Conservation (phyloP, 495 filamentous ascomycete species). For the Aspergillus sparsus region DNA sequence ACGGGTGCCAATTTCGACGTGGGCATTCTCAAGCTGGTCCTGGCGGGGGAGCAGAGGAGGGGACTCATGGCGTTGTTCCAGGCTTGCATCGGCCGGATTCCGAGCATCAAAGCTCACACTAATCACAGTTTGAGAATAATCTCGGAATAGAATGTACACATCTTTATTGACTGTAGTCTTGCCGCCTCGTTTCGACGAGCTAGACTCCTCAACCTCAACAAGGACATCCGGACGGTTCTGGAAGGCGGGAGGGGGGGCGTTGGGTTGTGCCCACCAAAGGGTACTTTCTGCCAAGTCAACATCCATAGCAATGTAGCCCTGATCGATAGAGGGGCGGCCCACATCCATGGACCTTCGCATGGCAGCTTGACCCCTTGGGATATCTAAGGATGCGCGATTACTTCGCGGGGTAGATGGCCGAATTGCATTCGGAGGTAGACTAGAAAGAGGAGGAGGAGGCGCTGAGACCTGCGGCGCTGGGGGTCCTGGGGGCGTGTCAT, state of each 20-base stretch:
- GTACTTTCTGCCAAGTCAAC: conserved; percentile 72
- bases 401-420: conserved; percentile 46
- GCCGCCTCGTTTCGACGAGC: conserved; percentile 64
- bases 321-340: conserved; percentile 64
- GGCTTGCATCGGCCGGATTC: conserved; percentile 65
- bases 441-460: conserved; percentile 34
- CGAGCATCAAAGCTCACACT: conserved; percentile 76
- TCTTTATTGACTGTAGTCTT: conserved; percentile 72
- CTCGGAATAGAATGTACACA: conserved; percentile 83
- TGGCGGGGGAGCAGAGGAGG: conserved; percentile 85
- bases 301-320: conserved; percentile 81
- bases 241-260: conserved; percentile 73
- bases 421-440: conserved; percentile 36
- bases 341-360: conserved; percentile 74
- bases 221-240: conserved; percentile 82
- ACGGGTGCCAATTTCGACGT: conserved; percentile 70
- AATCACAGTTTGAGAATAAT: conserved; percentile 94
- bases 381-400: conserved; percentile 69
- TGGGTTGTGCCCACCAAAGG: conserved; percentile 80
- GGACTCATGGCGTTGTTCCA: conserved; percentile 86
- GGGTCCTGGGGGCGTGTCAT: conserved; percentile 56
- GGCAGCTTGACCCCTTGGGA: conserved; percentile 50
- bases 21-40: conserved; percentile 86
- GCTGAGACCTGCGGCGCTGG: conserved; percentile 41
- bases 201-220: conserved; percentile 78